Conservation (phyloP, 1,284 basidiomycete species). For the Cryptococcus jaspeensis region DNA sequence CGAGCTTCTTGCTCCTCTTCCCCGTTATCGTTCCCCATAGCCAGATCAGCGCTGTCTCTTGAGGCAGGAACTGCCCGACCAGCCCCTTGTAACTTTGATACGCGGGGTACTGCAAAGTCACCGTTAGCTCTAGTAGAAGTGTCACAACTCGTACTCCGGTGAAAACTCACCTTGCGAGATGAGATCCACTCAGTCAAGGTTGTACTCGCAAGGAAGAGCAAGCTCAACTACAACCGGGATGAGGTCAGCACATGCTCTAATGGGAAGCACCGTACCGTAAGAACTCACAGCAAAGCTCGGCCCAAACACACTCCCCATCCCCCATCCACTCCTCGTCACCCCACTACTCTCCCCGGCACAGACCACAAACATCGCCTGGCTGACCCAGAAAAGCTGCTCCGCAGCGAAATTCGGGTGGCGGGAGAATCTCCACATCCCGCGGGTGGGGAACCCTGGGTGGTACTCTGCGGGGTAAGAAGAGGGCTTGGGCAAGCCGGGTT, state of each 20-base stretch:
- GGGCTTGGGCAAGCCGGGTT: constrained; percentile 16
- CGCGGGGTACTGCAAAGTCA: constrained; percentile 60
- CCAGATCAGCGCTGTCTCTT: constrained; percentile 54
- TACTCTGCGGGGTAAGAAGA: constrained; percentile 54
- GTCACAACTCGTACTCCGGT: neutral
- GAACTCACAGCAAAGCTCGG: constrained; percentile 39
- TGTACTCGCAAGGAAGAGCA: constrained; percentile 71
- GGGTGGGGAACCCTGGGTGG: constrained; percentile 77
- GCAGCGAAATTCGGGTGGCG: constrained; percentile 90
- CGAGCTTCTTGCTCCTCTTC: constrained; percentile 1
- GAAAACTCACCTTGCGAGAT: constrained; percentile 59
- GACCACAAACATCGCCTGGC: constrained; percentile 45
- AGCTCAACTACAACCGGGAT: constrained; percentile 51
- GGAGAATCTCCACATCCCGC: constrained; percentile 79
- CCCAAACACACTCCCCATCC: constrained; percentile 29
- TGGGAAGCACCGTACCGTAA: no score
- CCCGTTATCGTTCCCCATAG: constrained; percentile 37
- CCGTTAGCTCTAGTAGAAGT: neutral
- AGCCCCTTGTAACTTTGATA: constrained; percentile 72
- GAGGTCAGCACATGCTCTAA: constrained; percentile 54
- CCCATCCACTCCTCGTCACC: constrained; percentile 27
- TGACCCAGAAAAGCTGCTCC: constrained; percentile 82
- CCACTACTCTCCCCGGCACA: constrained; percentile 26
- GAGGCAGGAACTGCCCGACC: constrained; percentile 77
- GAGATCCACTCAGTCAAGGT: constrained; percentile 78